Base-by-base conservation (phyloP, 441 rosid genomes). In the Croton laevigatus region DNA sequence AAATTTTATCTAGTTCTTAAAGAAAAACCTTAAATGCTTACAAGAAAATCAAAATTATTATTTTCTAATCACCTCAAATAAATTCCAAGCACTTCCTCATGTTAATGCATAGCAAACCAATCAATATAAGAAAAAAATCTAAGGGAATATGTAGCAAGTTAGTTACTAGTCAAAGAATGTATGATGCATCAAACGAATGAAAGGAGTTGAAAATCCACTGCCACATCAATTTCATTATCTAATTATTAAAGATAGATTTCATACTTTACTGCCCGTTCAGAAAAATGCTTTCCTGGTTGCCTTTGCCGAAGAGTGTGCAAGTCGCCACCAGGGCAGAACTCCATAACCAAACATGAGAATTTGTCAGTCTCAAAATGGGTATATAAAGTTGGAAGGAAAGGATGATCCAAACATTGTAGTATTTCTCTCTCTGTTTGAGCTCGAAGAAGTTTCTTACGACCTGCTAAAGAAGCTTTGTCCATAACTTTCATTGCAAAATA, bases 401-500 rank as follows among this genome's bases (percentile, higher is more conserved):
- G 97, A 59, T 91, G 97, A 78, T 91, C 96, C 75, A 91, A 81
- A 66, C 86, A 81, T 59, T 86, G 95, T 69, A 91, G 74, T 76
- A 91, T 91, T 79, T 91, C 97, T 79, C 94, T 88, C 84, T 91
- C 97, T 0, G 97, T 89, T 76, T 91, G 97, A 71, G 91, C 90
- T 60, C 97, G 83, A 68, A 88, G 89, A 79, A 91, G 87, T 79
- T 91, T 91, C 81, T 91, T 91, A 23, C 96, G 88, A 54, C 90
- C 79, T 62, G 91, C 93, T 63, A 91, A 82, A 75, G 94, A 89
- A 2, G 84, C 84, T 79, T 91, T 91, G 78, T 88, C 97, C 97
- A 91, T 91, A 53, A 89, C 89, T 78, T 91, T 91, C 93, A 92
- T 88, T 0, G 96, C 98, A 75, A 92, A 92, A 79, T 81, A 87